These are phyloP conservation scores for Nepenthes mirabilis DNA, from an alignment of 148 eudicot species.

Conservation along the genomic window DNA sequence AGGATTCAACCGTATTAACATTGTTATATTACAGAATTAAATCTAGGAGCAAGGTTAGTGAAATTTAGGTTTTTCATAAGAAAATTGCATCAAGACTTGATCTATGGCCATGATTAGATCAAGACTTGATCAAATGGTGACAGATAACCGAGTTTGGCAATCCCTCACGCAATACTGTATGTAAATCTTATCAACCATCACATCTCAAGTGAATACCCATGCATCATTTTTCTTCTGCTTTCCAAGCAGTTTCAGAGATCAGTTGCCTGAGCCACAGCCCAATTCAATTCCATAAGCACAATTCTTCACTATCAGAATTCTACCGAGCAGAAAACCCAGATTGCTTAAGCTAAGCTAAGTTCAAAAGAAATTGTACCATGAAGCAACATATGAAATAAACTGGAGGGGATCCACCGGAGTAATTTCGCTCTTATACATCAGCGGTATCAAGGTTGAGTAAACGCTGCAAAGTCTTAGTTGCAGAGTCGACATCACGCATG, in stretches of 20 bases:
- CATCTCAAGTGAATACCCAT: conserved; percentile 2
- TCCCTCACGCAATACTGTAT: conserved; percentile 9
- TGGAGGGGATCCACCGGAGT: conserved; percentile 28
- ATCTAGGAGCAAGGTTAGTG: conserved; percentile 15
- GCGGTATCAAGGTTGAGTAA: conserved; percentile 79
- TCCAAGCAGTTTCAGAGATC: conserved; percentile 1
- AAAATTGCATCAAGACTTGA: conserved; percentile 7
- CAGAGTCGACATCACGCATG: conserved; percentile 45
- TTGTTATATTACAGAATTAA: conserved; percentile 14
- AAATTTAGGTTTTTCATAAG: conserved; percentile 17
- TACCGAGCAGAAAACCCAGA: conserved; percentile 9
- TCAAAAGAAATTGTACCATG: too few species aligned
- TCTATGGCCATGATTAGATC: not conserved
- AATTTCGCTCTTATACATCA: conserved; percentile 39
- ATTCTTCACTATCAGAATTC: conserved; percentile 9
- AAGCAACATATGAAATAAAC: too few species aligned
- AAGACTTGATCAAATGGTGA: not conserved
- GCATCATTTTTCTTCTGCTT: conserved; percentile 6
- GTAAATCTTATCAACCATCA: conserved; percentile 1
- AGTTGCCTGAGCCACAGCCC: too few species aligned
- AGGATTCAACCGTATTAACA: conserved; percentile 34
- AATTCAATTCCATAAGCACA: too few species aligned
- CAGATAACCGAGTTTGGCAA: conserved; percentile 12
- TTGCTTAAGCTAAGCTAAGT: conserved; percentile 6
- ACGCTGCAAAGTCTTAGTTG: conserved; percentile 77